Conservation (phyloP, 805 yeast genomes). For the Saccharomyces mikatae region DNA sequence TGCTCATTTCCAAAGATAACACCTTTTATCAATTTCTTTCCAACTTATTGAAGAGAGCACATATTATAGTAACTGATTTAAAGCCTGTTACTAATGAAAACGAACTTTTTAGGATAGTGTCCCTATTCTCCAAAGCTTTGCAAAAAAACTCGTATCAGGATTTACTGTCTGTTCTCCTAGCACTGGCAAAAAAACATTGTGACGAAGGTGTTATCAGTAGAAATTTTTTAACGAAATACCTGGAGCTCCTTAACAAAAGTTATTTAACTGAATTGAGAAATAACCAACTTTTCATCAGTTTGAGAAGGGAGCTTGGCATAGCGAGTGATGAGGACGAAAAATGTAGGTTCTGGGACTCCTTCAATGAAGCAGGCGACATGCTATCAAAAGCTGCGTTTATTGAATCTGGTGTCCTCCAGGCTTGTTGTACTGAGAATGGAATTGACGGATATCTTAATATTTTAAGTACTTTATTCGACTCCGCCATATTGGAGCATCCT, state of each 20-base stretch:
- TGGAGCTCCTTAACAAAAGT: constrained; percentile 15
- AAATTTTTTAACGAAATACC: constrained; percentile 3
- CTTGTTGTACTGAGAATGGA: constrained; percentile 3
- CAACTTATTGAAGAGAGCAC: constrained; percentile 15
- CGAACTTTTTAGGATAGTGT: constrained; percentile 5
- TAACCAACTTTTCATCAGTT: constrained; percentile 15
- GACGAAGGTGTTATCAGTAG: constrained; percentile 2
- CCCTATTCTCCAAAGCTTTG: constrained; percentile 11
- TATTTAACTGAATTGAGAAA: constrained; percentile 17
- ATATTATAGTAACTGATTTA: constrained; percentile 2
- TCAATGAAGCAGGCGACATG: constrained; percentile 4
- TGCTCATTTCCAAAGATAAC: constrained; percentile 6
- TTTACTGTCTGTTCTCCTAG: constrained; percentile 9
- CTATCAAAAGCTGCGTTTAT: constrained; percentile 9
- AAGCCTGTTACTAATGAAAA: background rate
- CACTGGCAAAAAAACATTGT: constrained; percentile 6
- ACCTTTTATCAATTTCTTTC: constrained; percentile 10
- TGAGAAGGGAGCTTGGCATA: constrained; percentile 22
- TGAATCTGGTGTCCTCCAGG: constrained; percentile 12
- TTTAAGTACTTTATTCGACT: constrained; percentile 3
- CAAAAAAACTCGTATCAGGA: constrained; percentile 9
- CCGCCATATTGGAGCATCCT: constrained; percentile 1
- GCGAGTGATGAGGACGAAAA: constrained; percentile 23
- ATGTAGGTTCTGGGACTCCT: constrained; percentile 19
- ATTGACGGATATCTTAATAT: constrained; percentile 7